These are phyloP conservation scores for Haberlea rhodopensis DNA, from an alignment of 257 asterid species.

Conservation along the genomic window DNA sequence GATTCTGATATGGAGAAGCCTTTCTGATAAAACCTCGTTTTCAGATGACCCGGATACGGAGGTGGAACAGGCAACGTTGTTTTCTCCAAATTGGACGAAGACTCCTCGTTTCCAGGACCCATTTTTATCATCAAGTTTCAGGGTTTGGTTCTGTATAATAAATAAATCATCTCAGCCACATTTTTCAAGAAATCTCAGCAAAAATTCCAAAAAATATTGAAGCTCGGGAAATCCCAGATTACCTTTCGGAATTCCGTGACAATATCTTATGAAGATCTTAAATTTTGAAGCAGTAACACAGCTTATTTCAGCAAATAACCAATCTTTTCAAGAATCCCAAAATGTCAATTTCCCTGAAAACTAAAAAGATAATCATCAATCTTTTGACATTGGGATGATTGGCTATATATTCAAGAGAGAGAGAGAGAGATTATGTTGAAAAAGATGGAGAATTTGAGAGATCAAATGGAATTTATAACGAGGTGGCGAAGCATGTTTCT, in stretches of 20 bases:
- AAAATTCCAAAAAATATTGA: not conserved
- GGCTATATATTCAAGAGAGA: not conserved
- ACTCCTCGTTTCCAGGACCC: constrained; percentile 31
- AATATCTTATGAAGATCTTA: not conserved
- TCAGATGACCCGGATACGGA: constrained; percentile 40
- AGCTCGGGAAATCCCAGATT: not conserved
- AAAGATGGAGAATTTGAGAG: not conserved
- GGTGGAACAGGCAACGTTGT: constrained; percentile 52
- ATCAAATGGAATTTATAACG: not conserved
- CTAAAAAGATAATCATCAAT: not conserved
- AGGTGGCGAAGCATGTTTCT: not conserved
- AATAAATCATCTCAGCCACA: not conserved
- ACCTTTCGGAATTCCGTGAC: not conserved
- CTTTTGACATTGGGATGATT: not conserved
- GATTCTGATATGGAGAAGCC: constrained; percentile 25
- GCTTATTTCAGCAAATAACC: not conserved
- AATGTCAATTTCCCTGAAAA: not conserved
- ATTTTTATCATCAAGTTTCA: constrained; percentile 16
- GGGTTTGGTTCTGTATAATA: constrained; percentile 15
- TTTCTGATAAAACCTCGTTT: constrained; percentile 24
- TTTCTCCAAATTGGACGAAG: constrained; percentile 23
- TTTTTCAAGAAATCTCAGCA: not conserved
- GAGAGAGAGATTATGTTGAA: not conserved
- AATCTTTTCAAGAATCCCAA: not conserved
- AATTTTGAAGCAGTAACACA: not conserved